Percentiles rank a stretch among this genome's conserved stretches.
Evolutionary conservation across 345 rosid genomes (phyloP).

Genomic region (Moricandia arvensis): DNA sequence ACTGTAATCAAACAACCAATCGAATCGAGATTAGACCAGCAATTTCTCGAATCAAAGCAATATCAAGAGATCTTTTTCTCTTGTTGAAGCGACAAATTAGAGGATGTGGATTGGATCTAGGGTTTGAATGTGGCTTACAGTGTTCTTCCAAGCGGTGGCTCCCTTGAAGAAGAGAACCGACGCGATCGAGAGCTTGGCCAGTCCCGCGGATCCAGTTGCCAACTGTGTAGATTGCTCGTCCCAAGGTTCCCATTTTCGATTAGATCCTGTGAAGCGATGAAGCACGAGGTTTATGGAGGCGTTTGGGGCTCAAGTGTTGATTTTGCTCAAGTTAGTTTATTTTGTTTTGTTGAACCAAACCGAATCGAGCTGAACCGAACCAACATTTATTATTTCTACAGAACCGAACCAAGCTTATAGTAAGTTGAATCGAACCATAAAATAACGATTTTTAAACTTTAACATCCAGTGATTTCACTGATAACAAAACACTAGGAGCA

Average conservation of each 20-base stretch:
- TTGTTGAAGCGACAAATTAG: not conserved
- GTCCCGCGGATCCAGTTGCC: conserved; percentile 95
- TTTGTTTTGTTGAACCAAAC: not conserved
- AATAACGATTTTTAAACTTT: too few relatives aligned
- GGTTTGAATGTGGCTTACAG: conserved; percentile 41
- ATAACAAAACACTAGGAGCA: too few relatives aligned
- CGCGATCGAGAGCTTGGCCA: conserved; percentile 92
- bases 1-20: conserved; percentile 38
- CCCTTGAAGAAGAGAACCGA: conserved; percentile 87
- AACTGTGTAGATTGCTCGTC: conserved; percentile 77
- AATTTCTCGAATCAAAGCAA: conserved; percentile 3
- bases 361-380: not conserved
- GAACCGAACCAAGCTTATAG: not conserved
- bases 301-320: conserved; percentile 6
- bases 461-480: too few relatives aligned
- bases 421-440: not conserved
- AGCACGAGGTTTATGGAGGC: conserved; percentile 25
- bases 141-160: conserved; percentile 70
- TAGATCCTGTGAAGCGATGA: not conserved
- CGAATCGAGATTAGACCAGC: not conserved
- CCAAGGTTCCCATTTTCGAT: conserved; percentile 81
- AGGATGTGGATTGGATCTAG: conserved; percentile 32
- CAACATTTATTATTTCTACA: not conserved
- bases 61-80: not conserved
- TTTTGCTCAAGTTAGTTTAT: not conserved